These are phyloP conservation scores for Pseudogymnoascus sp. DNA, from an alignment of 2,329 filamentous ascomycete genomes.

Conservation along the genomic window DNA sequence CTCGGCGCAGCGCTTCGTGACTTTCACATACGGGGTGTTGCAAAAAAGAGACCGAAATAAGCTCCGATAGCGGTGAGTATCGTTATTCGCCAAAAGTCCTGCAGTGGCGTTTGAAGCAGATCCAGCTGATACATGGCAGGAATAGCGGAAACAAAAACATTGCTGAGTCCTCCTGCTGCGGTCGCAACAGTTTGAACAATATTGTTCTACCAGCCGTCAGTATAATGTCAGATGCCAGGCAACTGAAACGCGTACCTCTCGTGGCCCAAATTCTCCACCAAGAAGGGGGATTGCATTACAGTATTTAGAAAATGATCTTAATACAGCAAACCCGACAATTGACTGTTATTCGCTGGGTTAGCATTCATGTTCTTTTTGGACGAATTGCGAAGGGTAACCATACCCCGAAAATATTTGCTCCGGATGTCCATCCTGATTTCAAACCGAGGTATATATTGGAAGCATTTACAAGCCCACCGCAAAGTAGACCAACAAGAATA, in stretches of 20 bases:
- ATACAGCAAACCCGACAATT: conserved; percentile 1
- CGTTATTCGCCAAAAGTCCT: conserved; percentile 16
- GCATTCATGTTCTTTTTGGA: background rate
- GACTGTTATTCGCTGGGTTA: background rate
- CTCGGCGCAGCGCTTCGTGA: background rate
- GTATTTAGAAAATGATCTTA: conserved; percentile 5
- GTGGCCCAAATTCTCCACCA: background rate
- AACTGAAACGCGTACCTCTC: background rate
- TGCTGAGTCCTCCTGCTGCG: conserved; percentile 37
- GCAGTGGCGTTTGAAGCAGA: conserved; percentile 26
- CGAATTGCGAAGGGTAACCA: background rate
- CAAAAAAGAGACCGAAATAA: conserved; percentile 36
- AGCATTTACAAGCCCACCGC: conserved; percentile 3
- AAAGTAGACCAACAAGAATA: background rate
- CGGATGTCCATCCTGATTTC: conserved; percentile 1
- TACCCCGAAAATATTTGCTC: conserved; percentile 3
- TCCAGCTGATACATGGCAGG: conserved; percentile 39
- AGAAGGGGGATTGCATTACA: background rate
- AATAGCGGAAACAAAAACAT: conserved; percentile 39
- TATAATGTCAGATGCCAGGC: conserved; percentile 22
- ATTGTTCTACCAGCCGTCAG: conserved; percentile 41
- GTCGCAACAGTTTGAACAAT: conserved; percentile 41
- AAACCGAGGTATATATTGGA: conserved; percentile 4
- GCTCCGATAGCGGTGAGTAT: conserved; percentile 16
- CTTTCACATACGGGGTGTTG: background rate